Conservation (phyloP, 2,329 filamentous ascomycete species). For the Cladosporium sp. region DNA sequence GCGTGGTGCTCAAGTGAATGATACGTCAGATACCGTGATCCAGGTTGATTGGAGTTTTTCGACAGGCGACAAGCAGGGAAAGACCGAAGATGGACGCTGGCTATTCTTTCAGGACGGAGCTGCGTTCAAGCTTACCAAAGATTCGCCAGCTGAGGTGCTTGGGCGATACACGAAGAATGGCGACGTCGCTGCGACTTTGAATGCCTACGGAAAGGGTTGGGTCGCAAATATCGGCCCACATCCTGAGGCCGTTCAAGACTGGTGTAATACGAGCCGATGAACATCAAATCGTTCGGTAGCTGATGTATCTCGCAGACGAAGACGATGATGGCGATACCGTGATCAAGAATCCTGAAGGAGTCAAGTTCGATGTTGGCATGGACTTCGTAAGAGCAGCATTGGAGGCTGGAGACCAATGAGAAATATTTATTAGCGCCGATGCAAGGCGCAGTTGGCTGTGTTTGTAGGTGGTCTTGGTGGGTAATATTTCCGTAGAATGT, state of each 20-base stretch:
- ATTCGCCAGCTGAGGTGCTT: conserved; percentile 16
- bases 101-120: conserved; percentile 23
- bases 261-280: conserved; percentile 19
- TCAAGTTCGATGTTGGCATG: neutral
- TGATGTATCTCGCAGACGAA: neutral
- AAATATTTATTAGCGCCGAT: too few species aligned
- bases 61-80: conserved; percentile 13
- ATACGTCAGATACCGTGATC: conserved; percentile 19
- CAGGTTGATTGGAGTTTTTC: conserved; percentile 22
- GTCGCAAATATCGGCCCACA: conserved; percentile 21
- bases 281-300: neutral
- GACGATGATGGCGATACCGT: too few species aligned
- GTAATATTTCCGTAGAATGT: too few species aligned
- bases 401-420: too few species aligned
- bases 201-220: conserved; percentile 19
- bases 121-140: conserved; percentile 11
- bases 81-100: conserved; percentile 17
- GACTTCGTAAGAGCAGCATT: neutral
- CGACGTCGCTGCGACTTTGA: conserved; percentile 18
- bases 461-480: too few species aligned
- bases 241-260: conserved; percentile 19
- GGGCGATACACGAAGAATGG: conserved; percentile 20
- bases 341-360: neutral
- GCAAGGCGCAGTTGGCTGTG: too few species aligned
- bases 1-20: conserved; percentile 15